Percentiles rank a stretch among this genome's conserved stretches.
phyloP scores from a whole-genome alignment of 2,329 filamentous ascomycete species.

The Penicillium janthinellum region DNA sequence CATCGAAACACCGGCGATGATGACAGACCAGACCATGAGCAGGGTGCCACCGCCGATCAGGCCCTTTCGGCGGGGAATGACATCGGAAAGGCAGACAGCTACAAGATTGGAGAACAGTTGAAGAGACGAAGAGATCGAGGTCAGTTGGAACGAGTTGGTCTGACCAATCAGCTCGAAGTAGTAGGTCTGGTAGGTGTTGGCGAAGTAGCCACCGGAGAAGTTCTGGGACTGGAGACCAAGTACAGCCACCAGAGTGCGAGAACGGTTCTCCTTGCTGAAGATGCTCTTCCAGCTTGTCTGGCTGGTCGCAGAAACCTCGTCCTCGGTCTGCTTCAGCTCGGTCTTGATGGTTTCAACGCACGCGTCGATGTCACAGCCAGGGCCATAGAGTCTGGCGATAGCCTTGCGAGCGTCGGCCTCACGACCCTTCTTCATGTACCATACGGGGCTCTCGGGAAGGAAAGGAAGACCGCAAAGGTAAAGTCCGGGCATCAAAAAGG shows the following conservation, averaged over 20 bases:
- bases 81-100: neutral
- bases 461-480: neutral
- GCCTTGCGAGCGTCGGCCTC: slow-evolving; percentile 11
- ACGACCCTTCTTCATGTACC: slow-evolving; percentile 13
- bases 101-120: neutral
- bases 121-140: neutral
- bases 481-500: neutral
- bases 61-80: neutral
- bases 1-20: neutral
- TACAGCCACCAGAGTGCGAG: neutral
- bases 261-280: neutral
- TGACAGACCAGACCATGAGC: neutral
- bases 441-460: slow-evolving; percentile 13
- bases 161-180: neutral
- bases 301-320: neutral
- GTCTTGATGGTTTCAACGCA: neutral
- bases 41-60: neutral
- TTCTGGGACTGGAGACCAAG: neutral
- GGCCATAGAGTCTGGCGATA: neutral
- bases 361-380: neutral
- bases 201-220: neutral
- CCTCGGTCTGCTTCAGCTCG: neutral
- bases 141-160: neutral
- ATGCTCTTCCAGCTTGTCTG: neutral
- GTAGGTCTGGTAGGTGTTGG: neutral